Conservation (phyloP, 2,329 filamentous ascomycete species). For the Gliomastix tumulicola region DNA sequence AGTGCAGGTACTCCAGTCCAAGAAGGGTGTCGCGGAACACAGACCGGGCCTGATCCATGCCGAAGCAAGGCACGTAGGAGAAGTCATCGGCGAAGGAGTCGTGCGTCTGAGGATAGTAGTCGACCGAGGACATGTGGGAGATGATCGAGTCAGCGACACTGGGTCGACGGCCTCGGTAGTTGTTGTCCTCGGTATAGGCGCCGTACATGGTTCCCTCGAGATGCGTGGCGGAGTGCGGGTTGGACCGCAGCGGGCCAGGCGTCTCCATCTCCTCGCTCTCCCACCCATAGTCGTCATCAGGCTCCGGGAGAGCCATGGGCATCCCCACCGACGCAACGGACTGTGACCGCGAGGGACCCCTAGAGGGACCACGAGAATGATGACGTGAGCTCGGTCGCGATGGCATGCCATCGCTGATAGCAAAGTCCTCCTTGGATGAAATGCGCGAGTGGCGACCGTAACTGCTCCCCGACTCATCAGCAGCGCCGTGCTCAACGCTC, state of each 20-base stretch:
- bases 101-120: conserved; percentile 49
- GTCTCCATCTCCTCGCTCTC: conserved; percentile 51
- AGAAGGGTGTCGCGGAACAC: conserved; percentile 91
- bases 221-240: conserved; percentile 45
- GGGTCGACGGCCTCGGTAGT: conserved; percentile 61
- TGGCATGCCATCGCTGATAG: conserved; percentile 21
- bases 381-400: conserved; percentile 31
- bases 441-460: conserved; percentile 32
- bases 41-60: conserved; percentile 71
- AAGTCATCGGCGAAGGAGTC: conserved; percentile 77
- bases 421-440: conserved; percentile 31
- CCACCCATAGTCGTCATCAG: conserved; percentile 24
- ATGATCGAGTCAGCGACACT: conserved; percentile 76
- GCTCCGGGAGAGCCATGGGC: conserved; percentile 15
- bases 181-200: conserved; percentile 51
- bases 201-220: conserved; percentile 76
- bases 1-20: conserved; percentile 88
- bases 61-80: conserved; percentile 90
- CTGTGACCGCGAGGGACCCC: conserved; percentile 35
- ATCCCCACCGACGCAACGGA: conserved; percentile 31
- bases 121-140: conserved; percentile 61
- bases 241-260: conserved; percentile 43
- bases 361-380: conserved; percentile 29
- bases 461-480: conserved; percentile 40
- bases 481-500: conserved; percentile 75